Evolutionary conservation across 768 basidiomycete genomes (phyloP).

Genomic region (Trametes coccinea): DNA sequence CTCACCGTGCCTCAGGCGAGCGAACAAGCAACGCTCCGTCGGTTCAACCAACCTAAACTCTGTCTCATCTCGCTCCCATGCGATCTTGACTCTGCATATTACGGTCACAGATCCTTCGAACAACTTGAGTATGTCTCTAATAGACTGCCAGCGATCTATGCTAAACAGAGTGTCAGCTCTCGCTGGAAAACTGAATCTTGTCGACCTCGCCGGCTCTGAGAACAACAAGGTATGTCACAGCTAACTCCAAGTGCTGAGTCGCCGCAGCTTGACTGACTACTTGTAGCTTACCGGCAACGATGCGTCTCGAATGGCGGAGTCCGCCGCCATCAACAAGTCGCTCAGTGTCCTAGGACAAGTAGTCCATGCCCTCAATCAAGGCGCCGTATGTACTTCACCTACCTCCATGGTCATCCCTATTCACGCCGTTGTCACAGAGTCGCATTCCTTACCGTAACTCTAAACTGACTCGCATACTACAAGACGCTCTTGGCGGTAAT

Average conservation of each 20-base stretch:
- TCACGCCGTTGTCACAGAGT: constrained; percentile 40
- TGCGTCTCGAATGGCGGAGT: constrained; percentile 83
- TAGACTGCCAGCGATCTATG: background rate
- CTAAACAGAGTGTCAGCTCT: constrained; percentile 44
- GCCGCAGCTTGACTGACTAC: no score
- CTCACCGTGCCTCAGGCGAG: constrained; percentile 44
- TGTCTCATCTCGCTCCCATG: constrained; percentile 86
- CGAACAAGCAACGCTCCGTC: constrained; percentile 76
- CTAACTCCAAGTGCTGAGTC: background rate
- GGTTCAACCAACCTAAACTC: constrained; percentile 86
- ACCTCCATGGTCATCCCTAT: background rate
- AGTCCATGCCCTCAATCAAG: constrained; percentile 78
- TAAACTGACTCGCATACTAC: constrained; percentile 83
- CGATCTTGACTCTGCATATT: constrained; percentile 75
- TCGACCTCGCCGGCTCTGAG: constrained; percentile 89
- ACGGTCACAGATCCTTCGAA: constrained; percentile 53
- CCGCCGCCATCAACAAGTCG: constrained; percentile 87
- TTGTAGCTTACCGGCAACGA: constrained; percentile 79
- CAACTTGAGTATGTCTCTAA: constrained; percentile 50
- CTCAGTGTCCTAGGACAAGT: constrained; percentile 86
- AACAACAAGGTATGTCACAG: constrained; percentile 73
- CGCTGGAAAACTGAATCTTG: constrained; percentile 79
- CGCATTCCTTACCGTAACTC: constrained; percentile 90
- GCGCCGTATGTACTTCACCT: constrained; percentile 48
- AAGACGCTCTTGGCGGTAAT: constrained; percentile 86